Base-by-base conservation (phyloP, 352 stramenopile genomes). In the Globisporangium cederbergense region DNA sequence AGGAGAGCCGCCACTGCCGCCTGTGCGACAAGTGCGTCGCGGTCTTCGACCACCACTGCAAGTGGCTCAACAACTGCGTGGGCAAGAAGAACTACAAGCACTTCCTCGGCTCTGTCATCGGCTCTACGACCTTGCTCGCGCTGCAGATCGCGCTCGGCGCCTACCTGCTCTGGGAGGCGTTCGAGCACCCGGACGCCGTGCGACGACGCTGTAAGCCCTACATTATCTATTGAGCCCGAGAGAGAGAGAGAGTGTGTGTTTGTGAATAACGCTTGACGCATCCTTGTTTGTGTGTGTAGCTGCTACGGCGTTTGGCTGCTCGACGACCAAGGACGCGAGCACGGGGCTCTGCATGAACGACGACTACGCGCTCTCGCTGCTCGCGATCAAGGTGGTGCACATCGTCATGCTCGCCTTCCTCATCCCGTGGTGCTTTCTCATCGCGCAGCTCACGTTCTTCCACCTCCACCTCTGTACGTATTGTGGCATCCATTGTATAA, bases 11-110 rank as follows among this genome's bases (percentile, higher is more conserved):
- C 63, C 96, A 99, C 66, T 99, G 96, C 72, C 95, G 96, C 20
- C 90, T 98, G 51, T 99, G 96, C 64, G 91, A 98, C 65, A 99
- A 99, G 66, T 98, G 96, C 70, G 94, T 99, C 18, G 81, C 86
- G 49, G 80, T 93, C 36, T 99, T 99, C 73, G 96, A 99, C 73
- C 96, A 99, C 79, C 96, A 99, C 79, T 99, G 96, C 81, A 98
- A 97, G 66, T 98, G 91, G 95, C 87, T 98, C 30, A 98, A 98
- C 73, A 99, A 97, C 59, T 98, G 96, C 70, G 85, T 98, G 11
- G 95, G 95, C 52, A 80, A 78, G 60, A 92, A 95, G 62, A 95
- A 95, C 72, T 95, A 95, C 61, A 65, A 58, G 62, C 92, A 77
- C 53, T 96, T 96, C 54, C 65, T 96, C 18, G 75, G 69, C 38